A percentile compares a stretch with the other conserved stretches of the same genome.
These are phyloP conservation scores for Fusarium continuum DNA, from an alignment of 2,329 filamentous ascomycete genomes.

Conservation along the genomic window DNA sequence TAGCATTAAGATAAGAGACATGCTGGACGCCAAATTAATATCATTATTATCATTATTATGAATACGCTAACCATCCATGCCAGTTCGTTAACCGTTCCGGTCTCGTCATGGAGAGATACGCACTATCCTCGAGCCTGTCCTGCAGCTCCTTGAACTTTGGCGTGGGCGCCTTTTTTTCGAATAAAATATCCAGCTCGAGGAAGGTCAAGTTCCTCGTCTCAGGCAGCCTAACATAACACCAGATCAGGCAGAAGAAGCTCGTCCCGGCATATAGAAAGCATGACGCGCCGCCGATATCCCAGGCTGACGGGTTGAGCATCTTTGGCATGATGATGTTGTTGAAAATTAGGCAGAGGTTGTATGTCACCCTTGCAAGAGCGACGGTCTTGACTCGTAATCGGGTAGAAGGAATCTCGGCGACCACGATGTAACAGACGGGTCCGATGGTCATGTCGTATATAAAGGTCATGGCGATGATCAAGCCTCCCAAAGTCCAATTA, in stretches of 20 bases:
- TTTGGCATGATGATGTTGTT: slow-evolving; percentile 44
- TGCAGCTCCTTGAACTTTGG: slow-evolving; percentile 47
- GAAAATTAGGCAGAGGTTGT: slow-evolving; percentile 38
- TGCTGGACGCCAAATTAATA: neutral
- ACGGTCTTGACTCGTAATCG: slow-evolving; percentile 53
- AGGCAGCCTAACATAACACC: slow-evolving; percentile 44
- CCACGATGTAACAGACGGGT: slow-evolving; percentile 48
- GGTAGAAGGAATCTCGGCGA: slow-evolving; percentile 52
- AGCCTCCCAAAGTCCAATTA: slow-evolving; percentile 49
- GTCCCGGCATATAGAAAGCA: slow-evolving; percentile 40
- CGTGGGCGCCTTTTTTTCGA: slow-evolving; percentile 42
- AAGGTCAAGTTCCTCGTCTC: slow-evolving; percentile 43
- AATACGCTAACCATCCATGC: slow-evolving; percentile 41
- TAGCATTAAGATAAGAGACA: neutral
- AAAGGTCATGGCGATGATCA: slow-evolving; percentile 54
- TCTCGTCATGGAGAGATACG: slow-evolving; percentile 32
- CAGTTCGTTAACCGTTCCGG: slow-evolving; percentile 36
- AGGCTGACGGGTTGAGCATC: slow-evolving; percentile 43
- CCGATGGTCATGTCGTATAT: slow-evolving; percentile 46
- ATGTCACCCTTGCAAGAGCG: slow-evolving; percentile 48
- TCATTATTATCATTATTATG: slow-evolving; percentile 18
- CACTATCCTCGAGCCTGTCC: slow-evolving; percentile 32
- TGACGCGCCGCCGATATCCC: slow-evolving; percentile 41
- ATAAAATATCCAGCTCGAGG: slow-evolving; percentile 44
- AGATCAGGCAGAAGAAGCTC: slow-evolving; percentile 34